Base-by-base conservation (phyloP, 371 early-diverging fungal genomes). In the Lichtheimia hyalospora region DNA sequence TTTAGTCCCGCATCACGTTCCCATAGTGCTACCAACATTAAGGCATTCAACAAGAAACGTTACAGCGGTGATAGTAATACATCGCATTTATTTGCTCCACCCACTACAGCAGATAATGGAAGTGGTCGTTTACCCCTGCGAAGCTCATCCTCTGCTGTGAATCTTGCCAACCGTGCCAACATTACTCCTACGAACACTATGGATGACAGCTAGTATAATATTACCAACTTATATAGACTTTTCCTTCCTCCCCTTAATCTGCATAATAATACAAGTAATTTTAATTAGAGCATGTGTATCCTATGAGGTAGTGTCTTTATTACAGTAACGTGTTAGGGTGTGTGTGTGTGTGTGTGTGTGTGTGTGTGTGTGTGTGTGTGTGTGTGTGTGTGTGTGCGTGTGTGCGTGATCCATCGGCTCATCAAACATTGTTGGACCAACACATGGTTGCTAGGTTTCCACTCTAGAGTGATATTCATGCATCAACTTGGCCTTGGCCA, bases 11-110 rank as follows among this genome's bases (percentile, higher is more conserved):
- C 66, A 1, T 60, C 59, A 12, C 59, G 63, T 12, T 70, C 70
- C 2, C 61, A 60, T 18, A 60, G 64, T 25, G 34, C 57, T 3
- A 42, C 62, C 3, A 51, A 57, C 40, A 68, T 61, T 42, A 64
- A 67, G 25, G 60, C 60, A 18, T 66, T 67, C 68, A 58, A 34
- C 49, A 71, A 71, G 51, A 71, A 71, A 41, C 60, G 71, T 15
- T 68, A 64, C 49, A 71, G 71, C 16, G 71, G 71, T 13, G 71
- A 71, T 42, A 71, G 71, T 42, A 59, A 64, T 51, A 58, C 63
- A 5, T 27, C 58, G 5, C 46, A n/a, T n/a, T 48, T 62, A 3
- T 60, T 69, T 21, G 59, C 60, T 14, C 59, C 62, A 3, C 46
- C n/a, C 13, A 21, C n/a, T 16, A n/a, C 52, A n/a, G 54, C 57